A percentile compares a stretch with the other conserved stretches of the same genome.
These are phyloP conservation scores for Monilinia vaccinii-corymbosi DNA, from an alignment of 2,329 filamentous ascomycete species.

Conservation along the genomic window DNA sequence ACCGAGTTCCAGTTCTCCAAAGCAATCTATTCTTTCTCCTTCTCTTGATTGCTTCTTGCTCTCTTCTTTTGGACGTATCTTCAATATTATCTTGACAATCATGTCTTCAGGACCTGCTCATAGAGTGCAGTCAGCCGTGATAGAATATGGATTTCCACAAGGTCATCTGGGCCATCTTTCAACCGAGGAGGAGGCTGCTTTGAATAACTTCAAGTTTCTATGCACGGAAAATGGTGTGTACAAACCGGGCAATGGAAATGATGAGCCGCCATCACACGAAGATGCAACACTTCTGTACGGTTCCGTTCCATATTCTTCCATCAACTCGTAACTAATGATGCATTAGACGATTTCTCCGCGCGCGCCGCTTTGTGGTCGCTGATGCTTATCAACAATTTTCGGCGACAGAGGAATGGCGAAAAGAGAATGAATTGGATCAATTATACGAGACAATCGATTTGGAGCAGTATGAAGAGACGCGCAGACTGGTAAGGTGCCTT, in stretches of 20 bases:
- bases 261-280: constrained; percentile 49
- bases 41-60: neutral
- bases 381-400: constrained; percentile 79
- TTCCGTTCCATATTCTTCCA: neutral
- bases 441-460: constrained; percentile 83
- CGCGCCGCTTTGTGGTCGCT: constrained; percentile 67
- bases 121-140: constrained; percentile 28
- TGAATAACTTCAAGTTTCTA: constrained; percentile 63
- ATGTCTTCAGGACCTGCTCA: constrained; percentile 27
- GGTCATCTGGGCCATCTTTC: constrained; percentile 78
- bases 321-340: neutral
- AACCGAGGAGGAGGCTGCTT: constrained; percentile 54
- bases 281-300: constrained; percentile 63
- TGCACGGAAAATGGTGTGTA: constrained; percentile 58
- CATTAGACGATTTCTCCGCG: constrained; percentile 71
- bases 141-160: constrained; percentile 51
- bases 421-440: constrained; percentile 65
- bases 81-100: constrained; percentile 3
- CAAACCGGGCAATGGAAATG: constrained; percentile 34
- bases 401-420: constrained; percentile 81
- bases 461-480: constrained; percentile 72
- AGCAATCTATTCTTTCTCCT: neutral
- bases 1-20: too few species aligned
- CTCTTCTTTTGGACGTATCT: neutral
- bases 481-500: constrained; percentile 52